These are phyloP conservation scores for Dimargaris xerosporica DNA, from an alignment of 192 early-diverging fungal genomes.

Conservation along the genomic window DNA sequence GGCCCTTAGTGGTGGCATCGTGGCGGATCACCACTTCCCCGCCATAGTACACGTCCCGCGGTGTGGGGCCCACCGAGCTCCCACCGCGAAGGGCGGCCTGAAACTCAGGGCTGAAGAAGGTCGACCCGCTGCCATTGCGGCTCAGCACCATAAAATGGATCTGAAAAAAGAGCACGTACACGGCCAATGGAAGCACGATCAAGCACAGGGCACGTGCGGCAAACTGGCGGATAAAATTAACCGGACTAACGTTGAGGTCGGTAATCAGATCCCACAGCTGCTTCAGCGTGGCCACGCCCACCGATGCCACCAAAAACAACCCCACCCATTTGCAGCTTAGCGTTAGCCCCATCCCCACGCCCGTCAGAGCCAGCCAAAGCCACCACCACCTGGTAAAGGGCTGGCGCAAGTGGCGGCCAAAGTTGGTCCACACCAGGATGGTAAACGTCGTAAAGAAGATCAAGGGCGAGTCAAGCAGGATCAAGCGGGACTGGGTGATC, in stretches of 20 bases:
- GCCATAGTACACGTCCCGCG: constrained; percentile 31
- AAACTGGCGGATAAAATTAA: constrained; percentile 49
- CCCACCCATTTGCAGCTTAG: constrained; percentile 90
- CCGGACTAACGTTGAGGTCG: constrained; percentile 39
- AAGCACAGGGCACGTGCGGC: constrained; percentile 64
- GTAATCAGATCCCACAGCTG: constrained; percentile 81
- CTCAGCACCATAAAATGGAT: constrained; percentile 76
- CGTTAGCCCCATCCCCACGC: constrained; percentile 54
- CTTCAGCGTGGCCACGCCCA: constrained; percentile 69
- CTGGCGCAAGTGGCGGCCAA: constrained; percentile 50
- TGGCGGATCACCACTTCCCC: constrained; percentile 27
- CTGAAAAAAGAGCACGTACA: constrained; percentile 77
- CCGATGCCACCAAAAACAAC: constrained; percentile 68
- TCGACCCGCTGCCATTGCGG: constrained; percentile 75
- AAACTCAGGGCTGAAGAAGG: constrained; percentile 81
- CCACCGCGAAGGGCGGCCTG: constrained; percentile 70
- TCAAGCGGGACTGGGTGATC: constrained; percentile 78
- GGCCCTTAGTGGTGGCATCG: constrained; percentile 28
- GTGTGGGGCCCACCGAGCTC: constrained; percentile 23
- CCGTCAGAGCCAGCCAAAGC: constrained; percentile 71
- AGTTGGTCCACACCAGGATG: constrained; percentile 76
- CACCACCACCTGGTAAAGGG: constrained; percentile 76
- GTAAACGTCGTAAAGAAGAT: constrained; percentile 73
- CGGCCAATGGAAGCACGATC: constrained; percentile 56
- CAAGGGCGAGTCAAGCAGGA: constrained; percentile 80